Percentiles rank a stretch among this genome's conserved stretches.
Conservation (phyloP, 768 basidiomycete species). For the Hortiboletus flavorubellus region DNA sequence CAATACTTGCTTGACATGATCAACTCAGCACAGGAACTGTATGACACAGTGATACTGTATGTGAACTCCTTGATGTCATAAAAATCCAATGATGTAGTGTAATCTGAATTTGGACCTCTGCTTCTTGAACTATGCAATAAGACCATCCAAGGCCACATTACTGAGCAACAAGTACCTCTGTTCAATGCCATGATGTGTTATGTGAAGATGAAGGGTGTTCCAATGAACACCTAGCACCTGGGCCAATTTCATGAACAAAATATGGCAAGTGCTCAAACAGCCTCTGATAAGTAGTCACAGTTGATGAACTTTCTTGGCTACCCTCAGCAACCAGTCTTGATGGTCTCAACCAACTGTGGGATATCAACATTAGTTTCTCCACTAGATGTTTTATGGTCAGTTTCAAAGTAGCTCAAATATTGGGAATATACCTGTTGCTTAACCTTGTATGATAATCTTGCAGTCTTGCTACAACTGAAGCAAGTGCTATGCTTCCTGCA, state of each 20-base stretch:
- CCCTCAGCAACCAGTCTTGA: background rate
- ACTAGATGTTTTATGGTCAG: too few species aligned
- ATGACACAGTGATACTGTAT: conserved; percentile 24
- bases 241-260: conserved; percentile 11
- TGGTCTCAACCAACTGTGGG: background rate
- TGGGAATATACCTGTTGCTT: background rate
- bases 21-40: conserved; percentile 21
- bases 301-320: background rate
- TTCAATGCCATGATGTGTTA: conserved; percentile 6
- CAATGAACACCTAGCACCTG: background rate
- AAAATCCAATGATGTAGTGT: conserved; percentile 29
- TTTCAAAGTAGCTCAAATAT: background rate
- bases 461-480: background rate
- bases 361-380: background rate
- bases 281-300: background rate
- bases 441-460: background rate
- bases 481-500: background rate
- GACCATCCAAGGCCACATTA: conserved; percentile 6
- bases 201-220: conserved; percentile 5
- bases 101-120: conserved; percentile 27
- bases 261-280: background rate
- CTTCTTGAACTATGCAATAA: conserved; percentile 10
- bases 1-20: conserved; percentile 2
- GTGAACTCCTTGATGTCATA: conserved; percentile 23
- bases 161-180: conserved; percentile 3